phyloP scores from a whole-genome alignment of 805 yeast species.

The Zygoascus flipseniorum region DNA sequence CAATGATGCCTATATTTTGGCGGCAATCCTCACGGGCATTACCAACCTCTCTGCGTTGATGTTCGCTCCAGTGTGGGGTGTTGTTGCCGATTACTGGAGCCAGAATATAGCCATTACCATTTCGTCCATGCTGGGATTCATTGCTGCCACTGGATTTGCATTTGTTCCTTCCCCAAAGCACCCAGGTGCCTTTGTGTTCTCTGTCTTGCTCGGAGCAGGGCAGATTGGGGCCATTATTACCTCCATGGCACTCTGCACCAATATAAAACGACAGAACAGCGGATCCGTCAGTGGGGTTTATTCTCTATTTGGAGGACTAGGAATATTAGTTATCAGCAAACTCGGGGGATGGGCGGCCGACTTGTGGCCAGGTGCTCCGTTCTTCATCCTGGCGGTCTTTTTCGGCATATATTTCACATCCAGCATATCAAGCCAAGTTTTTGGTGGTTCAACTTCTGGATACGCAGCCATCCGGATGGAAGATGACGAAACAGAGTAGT shows the following conservation, averaged over 20 bases:
- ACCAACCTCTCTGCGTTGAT: slow-evolving; percentile 49
- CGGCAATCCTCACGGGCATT: slow-evolving; percentile 66
- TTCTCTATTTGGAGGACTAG: slow-evolving; percentile 60
- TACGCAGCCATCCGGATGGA: background rate
- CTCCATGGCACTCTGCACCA: slow-evolving; percentile 54
- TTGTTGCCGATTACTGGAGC: slow-evolving; percentile 38
- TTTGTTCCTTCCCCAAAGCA: slow-evolving; percentile 30
- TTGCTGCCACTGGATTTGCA: slow-evolving; percentile 36
- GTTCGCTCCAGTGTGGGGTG: slow-evolving; percentile 58
- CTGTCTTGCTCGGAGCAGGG: slow-evolving; percentile 46
- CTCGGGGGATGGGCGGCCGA: slow-evolving; percentile 58
- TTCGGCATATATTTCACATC: slow-evolving; percentile 5
- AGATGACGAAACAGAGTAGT: background rate
- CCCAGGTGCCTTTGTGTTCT: slow-evolving; percentile 29
- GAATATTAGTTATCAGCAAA: slow-evolving; percentile 51
- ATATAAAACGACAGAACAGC: slow-evolving; percentile 36
- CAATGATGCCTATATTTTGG: slow-evolving; percentile 52
- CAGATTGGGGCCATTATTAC: slow-evolving; percentile 56
- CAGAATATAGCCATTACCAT: slow-evolving; percentile 17
- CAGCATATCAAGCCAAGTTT: background rate
- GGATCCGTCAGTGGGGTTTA: slow-evolving; percentile 67
- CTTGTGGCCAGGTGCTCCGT: slow-evolving; percentile 49
- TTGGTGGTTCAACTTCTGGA: background rate
- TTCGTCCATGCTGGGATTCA: slow-evolving; percentile 36
- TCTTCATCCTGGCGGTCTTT: slow-evolving; percentile 42